Evolutionary conservation across 345 rosid species (phyloP), one percentile per base, ranked within the genome.

Genomic region (Punica granatum): DNA sequence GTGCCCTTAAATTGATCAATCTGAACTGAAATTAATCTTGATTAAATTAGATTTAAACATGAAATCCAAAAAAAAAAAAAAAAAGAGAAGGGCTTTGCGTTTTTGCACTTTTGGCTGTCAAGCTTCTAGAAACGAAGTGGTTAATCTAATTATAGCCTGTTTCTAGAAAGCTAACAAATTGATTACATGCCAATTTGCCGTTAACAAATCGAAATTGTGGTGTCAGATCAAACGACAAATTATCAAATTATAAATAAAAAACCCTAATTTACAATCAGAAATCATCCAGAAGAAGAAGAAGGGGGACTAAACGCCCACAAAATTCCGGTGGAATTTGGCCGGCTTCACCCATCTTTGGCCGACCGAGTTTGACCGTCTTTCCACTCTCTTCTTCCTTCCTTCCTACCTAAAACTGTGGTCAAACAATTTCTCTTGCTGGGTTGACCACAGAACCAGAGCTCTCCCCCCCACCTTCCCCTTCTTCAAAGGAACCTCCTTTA

Each of bases 401-500:
- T 48, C 23, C 1, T 21, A 25, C 7, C n/a, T n/a, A n/a, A n/a
- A n/a, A n/a, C n/a, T n/a, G n/a, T n/a, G n/a, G n/a, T n/a, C n/a
- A n/a, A n/a, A n/a, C n/a, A n/a, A 19, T 23, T 48, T 6, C n/a
- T 46, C 51, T 23, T 14, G 51, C n/a, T 8, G 8, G 28, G 28
- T 51, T 51, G 58, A 51, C 58, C 58, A 2, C 13, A 7, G 56
- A 21, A 23, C 12, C 28, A 28, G 58, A n/a, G 28, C 58, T 7
- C 12, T 51, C 28, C n/a, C n/a, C n/a, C n/a, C n/a, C n/a, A n/a
- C n/a, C n/a, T 3, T 56, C 13, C 18, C 11, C 60, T 25, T 28
- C 61, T 13, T 56, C 61, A 56, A 56, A 56, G 61, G 1, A 10
- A 15, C 34, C 68, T 25, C 53, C 46, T 44, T 66, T 66, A 43